Base-by-base conservation (phyloP, 805 yeast species). In the Schizosaccharomyces lindneri region DNA sequence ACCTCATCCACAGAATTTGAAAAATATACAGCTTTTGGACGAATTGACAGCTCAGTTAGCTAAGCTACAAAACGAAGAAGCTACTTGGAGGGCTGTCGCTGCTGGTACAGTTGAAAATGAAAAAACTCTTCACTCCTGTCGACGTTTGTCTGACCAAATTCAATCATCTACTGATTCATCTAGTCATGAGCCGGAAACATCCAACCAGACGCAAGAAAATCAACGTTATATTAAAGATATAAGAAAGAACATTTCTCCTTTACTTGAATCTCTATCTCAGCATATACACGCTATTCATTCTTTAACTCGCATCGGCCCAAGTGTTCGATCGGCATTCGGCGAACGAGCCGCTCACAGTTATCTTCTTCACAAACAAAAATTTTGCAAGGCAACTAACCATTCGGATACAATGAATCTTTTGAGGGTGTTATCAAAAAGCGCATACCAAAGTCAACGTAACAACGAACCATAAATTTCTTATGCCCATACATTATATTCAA, bases 1-100 rank as follows among this genome's bases (percentile, higher is more conserved):
- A 43, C 83, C 86, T 0, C 84, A 85, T 68, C 78, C 79, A n/a
- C 75, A 79, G 59, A 85, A 85, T 66, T 69, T 72, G 7, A 73
- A 77, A 48, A 83, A 84, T 67, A 63, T 66, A 46, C 72, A 74
- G 55, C 79, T 78, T 61, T 69, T 82, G 21, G 72, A 74, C 41
- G 70, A 76, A 46, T 79, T 51, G 36, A 24, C 36, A 3, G 57
- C 36, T 17, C n/a, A 51, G 4, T 5, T 51, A 6, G 27, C 31
- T 17, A 7, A 51, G 27, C 57, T 51, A 21, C 31, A 51, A 17
- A n/a, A 51, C 3, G 57, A 51, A 29, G 57, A 51, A 51, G 57
- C 57, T 5, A 29, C 57, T 24, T 51, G 57, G 57, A 21, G 57
- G 39, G 57, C 57, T 19, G 36, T 51, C 15, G 31, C 57, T 29